Evolutionary conservation across 116 monocot genomes (phyloP), one percentile per base, ranked within the genome.

Genomic region (Cymodocea nodosa): DNA sequence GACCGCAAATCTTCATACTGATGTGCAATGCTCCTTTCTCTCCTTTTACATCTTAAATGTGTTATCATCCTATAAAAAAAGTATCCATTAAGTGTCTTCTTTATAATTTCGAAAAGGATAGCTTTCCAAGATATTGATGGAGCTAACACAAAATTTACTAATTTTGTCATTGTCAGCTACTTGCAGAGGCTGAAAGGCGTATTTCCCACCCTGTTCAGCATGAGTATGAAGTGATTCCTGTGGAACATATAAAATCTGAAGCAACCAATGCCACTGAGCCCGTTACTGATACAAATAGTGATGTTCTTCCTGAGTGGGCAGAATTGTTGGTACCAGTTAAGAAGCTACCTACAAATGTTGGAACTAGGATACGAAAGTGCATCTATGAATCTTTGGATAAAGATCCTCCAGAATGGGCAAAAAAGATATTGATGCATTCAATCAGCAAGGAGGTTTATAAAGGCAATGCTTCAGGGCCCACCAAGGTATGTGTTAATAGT

Each of bases 331-430:
- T 89, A 77, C 92, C 92, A 55, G 98, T 98, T 19, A 84, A 77
- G 74, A 98, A 98, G 64, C 73, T 98, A 35, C 98, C 98, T 9
- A 98, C 98, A n/a, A 98, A 98, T 78, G 98, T 98, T 44, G 98
- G 98, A 59, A 87, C 98, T 22, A 82, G 98, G 74, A 98, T 98
- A 61, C 83, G 98, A 66, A 98, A 79, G 49, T 98, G 98, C 61
- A 68, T 98, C 22, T 86, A 86, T 79, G 84, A 82, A 34, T 66
- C 98, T 53, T 73, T 98, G 73, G 86, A 74, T 10, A 86, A 69
- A 59, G 74, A 81, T 63, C 98, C 98, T 30, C 98, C 98, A 53
- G 89, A 92, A 50, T 98, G 98, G 98, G 98, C 98, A 39, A 82
- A 71, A 67, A 82, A 89, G 73, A 79, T 77, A 68, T 67, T 98